Percentiles rank a stretch among this genome's conserved stretches.
Evolutionary conservation across 805 yeast species (phyloP).

Genomic region (Candida schatavii): DNA sequence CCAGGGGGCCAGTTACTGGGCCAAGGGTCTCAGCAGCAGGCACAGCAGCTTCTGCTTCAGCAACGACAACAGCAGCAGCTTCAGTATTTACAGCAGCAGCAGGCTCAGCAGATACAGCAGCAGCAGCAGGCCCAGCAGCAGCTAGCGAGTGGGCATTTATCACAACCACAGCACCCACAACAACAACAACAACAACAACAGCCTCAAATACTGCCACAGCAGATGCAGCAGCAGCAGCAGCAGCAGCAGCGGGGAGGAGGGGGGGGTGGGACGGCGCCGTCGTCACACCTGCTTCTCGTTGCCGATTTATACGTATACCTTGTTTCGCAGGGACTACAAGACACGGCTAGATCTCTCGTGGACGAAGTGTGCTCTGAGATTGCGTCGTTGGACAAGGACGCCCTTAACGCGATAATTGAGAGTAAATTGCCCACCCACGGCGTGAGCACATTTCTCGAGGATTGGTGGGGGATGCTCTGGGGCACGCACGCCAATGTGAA

Average conservation of each 20-base stretch:
- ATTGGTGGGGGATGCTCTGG: slow-evolving; percentile 5
- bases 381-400: not conserved
- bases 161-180: not conserved
- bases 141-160: too few relatives aligned
- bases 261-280: slow-evolving; percentile 7
- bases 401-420: slow-evolving; percentile 1
- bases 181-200: not conserved
- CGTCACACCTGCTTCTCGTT: slow-evolving; percentile 2
- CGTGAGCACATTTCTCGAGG: not conserved
- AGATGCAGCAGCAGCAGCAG: slow-evolving; percentile 10
- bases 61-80: slow-evolving; percentile 12
- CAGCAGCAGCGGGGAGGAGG: slow-evolving; percentile 10
- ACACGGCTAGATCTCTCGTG: not conserved
- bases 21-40: slow-evolving; percentile 3
- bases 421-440: not conserved
- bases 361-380: not conserved
- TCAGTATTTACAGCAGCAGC: slow-evolving; percentile 8
- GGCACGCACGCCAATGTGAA: slow-evolving; percentile 1
- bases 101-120: not conserved
- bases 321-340: not conserved
- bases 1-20: not conserved
- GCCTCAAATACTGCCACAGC: slow-evolving; percentile 8
- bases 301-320: slow-evolving; percentile 2
- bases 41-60: slow-evolving; percentile 11
- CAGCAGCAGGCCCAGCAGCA: not conserved